phyloP scores from a whole-genome alignment of 768 basidiomycete genomes.

The Exsudoporus frostii region DNA sequence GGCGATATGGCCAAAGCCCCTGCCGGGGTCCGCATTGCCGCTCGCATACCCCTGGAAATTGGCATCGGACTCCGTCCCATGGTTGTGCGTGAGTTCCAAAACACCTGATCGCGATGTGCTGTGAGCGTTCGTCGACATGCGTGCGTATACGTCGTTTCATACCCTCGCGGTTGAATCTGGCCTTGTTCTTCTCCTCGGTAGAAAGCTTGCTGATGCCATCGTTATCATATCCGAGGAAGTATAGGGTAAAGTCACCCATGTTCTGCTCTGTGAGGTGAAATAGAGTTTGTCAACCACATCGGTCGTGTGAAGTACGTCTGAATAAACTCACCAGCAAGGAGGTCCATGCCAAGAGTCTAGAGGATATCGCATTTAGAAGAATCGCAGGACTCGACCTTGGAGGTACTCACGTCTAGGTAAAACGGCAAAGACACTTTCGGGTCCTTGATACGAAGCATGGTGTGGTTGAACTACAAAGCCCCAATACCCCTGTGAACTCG shows the following conservation, averaged over 20 bases:
- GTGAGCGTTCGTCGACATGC: not conserved
- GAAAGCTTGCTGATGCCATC: constrained; percentile 45
- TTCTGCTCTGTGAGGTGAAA: constrained; percentile 42
- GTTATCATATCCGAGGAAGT: constrained; percentile 82
- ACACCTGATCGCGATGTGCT: constrained; percentile 44
- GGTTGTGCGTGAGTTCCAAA: constrained; percentile 85
- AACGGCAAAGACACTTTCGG: constrained; percentile 77
- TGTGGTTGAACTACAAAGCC: constrained; percentile 68
- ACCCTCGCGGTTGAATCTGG: constrained; percentile 68
- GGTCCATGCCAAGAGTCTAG: constrained; percentile 73
- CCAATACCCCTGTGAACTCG: not conserved
- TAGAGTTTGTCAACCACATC: not conserved
- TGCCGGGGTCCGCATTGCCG: constrained; percentile 82
- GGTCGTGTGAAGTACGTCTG: not conserved
- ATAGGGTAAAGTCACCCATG: constrained; percentile 66
- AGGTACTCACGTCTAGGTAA: constrained; percentile 60
- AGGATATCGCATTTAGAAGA: not conserved
- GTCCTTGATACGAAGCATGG: constrained; percentile 88
- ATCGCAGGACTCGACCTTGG: not conserved
- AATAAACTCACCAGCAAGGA: constrained; percentile 47
- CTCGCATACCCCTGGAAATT: constrained; percentile 78
- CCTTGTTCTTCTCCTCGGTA: constrained; percentile 48
- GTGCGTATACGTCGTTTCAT: not conserved
- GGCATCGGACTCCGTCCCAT: constrained; percentile 81
- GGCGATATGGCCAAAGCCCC: constrained; percentile 84